phyloP scores from a whole-genome alignment of 2,329 filamentous ascomycete genomes.

The Leptographium flavum region DNA sequence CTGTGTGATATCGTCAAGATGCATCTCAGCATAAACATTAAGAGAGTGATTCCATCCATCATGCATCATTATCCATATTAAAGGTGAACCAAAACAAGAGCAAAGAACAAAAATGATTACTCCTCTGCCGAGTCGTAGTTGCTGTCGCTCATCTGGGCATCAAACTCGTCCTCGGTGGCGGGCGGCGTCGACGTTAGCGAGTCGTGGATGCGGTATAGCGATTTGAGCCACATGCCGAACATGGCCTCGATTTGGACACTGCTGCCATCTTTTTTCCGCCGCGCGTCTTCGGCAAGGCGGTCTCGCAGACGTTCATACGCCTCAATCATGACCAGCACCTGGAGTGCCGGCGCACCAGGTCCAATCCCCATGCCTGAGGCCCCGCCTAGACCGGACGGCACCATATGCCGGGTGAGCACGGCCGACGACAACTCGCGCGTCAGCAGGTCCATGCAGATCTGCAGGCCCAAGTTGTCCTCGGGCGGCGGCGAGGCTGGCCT shows the following conservation, averaged over 20 bases:
- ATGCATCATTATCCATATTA: neutral
- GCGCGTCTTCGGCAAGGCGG: conserved; percentile 20
- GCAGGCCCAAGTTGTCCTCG: conserved; percentile 27
- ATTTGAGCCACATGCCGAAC: conserved; percentile 36
- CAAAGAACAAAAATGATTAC: neutral
- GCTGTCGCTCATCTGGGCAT: conserved; percentile 15
- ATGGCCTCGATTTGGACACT: conserved; percentile 22
- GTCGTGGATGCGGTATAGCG: conserved; percentile 33
- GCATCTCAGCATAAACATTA: neutral
- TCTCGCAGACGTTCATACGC: conserved; percentile 40
- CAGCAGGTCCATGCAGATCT: conserved; percentile 36
- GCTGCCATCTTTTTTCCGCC: conserved; percentile 15
- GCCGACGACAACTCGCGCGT: conserved; percentile 33
- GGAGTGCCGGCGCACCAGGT: conserved; percentile 28
- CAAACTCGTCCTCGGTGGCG: conserved; percentile 4
- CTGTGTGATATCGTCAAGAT: neutral
- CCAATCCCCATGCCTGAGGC: neutral
- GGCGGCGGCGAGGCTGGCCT: conserved; percentile 6
- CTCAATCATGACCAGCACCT: conserved; percentile 44
- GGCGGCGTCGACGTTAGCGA: conserved; percentile 17
- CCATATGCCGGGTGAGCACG: conserved; percentile 11
- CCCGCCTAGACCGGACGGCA: neutral
- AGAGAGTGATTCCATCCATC: neutral
- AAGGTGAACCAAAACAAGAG: neutral
- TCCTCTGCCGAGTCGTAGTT: conserved; percentile 17